Evolutionary conservation across 2,329 filamentous ascomycete species (phyloP).

Genomic region (Penicillium sp.): DNA sequence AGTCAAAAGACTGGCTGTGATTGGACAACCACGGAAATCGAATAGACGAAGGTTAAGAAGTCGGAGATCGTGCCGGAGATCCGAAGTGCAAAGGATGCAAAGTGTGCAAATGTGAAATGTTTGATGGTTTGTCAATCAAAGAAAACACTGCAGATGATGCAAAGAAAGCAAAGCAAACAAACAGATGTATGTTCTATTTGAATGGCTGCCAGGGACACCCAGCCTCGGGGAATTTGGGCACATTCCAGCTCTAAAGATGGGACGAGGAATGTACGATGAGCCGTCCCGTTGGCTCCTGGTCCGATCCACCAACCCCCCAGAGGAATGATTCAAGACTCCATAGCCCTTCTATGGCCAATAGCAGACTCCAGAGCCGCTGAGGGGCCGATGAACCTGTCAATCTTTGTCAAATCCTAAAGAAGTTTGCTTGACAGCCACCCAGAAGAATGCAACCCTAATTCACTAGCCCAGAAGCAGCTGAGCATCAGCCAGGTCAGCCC

Average conservation of each 20-base stretch:
- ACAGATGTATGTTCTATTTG: slow-evolving; percentile 43
- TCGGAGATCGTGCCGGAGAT: slow-evolving; percentile 22
- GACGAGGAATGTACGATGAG: slow-evolving; percentile 35
- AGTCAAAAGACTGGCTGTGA: slow-evolving; percentile 28
- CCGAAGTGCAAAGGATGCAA: slow-evolving; percentile 28
- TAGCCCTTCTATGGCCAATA: slow-evolving; percentile 28
- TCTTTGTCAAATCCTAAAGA: slow-evolving; percentile 21
- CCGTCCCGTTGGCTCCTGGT: slow-evolving; percentile 22
- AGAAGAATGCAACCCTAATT: slow-evolving; percentile 36
- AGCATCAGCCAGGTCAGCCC: slow-evolving; percentile 25
- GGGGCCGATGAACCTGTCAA: slow-evolving; percentile 30
- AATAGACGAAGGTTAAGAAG: slow-evolving; percentile 24
- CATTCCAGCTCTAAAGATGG: slow-evolving; percentile 41
- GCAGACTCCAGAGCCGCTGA: slow-evolving; percentile 6
- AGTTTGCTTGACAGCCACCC: slow-evolving; percentile 34
- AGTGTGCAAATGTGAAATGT: slow-evolving; percentile 26
- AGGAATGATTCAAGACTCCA: slow-evolving; percentile 25
- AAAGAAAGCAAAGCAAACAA: slow-evolving; percentile 48
- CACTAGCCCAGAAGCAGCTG: slow-evolving; percentile 37
- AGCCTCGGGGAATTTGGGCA: slow-evolving; percentile 38
- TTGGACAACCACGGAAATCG: slow-evolving; percentile 29
- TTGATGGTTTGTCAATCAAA: slow-evolving; percentile 41
- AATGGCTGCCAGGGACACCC: slow-evolving; percentile 32
- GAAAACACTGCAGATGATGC: slow-evolving; percentile 45
- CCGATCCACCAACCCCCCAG: slow-evolving; percentile 22